Conservation (phyloP, 768 basidiomycete genomes). For the Panaeolus papilionaceus region DNA sequence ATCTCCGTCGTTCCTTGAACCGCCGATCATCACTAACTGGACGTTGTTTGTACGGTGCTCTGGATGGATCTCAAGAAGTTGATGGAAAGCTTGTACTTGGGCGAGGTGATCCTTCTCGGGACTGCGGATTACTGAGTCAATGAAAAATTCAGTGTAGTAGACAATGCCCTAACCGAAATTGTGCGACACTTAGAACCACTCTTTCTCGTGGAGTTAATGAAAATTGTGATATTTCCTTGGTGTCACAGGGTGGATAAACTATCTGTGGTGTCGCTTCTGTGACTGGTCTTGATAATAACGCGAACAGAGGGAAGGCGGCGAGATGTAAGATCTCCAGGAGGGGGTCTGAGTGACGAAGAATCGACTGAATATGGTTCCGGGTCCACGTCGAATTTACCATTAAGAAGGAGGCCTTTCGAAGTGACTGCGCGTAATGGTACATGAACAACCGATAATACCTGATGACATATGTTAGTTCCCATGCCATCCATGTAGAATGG, state of each 20-base stretch:
- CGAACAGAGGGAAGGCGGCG: conserved; percentile 47
- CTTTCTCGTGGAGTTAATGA: conserved; percentile 59
- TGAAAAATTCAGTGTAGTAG: neutral
- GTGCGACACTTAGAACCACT: conserved; percentile 86
- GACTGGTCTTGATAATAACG: conserved; percentile 28
- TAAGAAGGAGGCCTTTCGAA: conserved; percentile 74
- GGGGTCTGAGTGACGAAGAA: conserved; percentile 64
- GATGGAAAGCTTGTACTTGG: conserved; percentile 75
- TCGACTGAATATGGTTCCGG: conserved; percentile 77
- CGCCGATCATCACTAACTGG: conserved; percentile 81
- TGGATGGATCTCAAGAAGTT: conserved; percentile 64
- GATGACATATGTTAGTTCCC: conserved; percentile 18
- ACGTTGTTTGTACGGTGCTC: conserved; percentile 53
- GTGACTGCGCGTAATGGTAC: conserved; percentile 77
- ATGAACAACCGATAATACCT: conserved; percentile 94
- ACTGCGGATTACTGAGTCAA: conserved; percentile 40
- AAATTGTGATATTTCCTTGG: conserved; percentile 67
- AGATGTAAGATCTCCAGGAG: conserved; percentile 54
- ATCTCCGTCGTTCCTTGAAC: conserved; percentile 82
- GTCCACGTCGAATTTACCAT: conserved; percentile 99
- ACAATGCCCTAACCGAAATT: conserved; percentile 74
- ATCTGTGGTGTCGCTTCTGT: conserved; percentile 45
- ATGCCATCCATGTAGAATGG: neutral
- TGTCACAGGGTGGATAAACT: conserved; percentile 95
- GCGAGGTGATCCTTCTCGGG: conserved; percentile 94